A percentile compares a stretch with the other conserved stretches of the same genome.
These are phyloP conservation scores for Globisporangium yorkense DNA, from an alignment of 352 stramenopile species.

Conservation along the genomic window DNA sequence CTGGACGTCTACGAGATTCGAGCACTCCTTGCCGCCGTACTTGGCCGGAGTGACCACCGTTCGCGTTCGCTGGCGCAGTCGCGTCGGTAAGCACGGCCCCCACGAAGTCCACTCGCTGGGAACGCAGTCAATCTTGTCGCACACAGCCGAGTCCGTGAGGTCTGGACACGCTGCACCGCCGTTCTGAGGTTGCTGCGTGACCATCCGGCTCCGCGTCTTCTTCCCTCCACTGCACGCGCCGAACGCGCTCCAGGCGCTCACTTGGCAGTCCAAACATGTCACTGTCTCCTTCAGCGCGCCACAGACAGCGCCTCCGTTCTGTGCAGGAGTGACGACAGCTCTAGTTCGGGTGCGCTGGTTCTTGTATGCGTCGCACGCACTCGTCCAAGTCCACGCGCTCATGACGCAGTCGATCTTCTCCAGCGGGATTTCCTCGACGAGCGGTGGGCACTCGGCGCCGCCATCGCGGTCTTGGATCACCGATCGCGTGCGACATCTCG, in stretches of 20 bases:
- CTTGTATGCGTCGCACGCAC: conserved; percentile 21
- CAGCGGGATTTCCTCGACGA: conserved; percentile 12
- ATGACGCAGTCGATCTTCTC: conserved; percentile 23
- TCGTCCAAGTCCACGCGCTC: conserved; percentile 17
- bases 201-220: conserved; percentile 36
- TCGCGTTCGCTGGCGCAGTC: conserved; percentile 36
- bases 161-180: conserved; percentile 38
- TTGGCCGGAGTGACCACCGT: conserved; percentile 31
- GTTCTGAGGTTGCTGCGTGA: conserved; percentile 40
- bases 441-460: conserved; percentile 11
- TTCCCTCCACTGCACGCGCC: conserved; percentile 11
- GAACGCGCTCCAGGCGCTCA: conserved; percentile 15
- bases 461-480: conserved; percentile 9
- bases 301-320: conserved; percentile 13
- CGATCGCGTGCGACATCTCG: conserved; percentile 12
- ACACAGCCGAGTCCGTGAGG: conserved; percentile 30
- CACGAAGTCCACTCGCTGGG: conserved; percentile 47
- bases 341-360: conserved; percentile 19
- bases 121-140: conserved; percentile 42
- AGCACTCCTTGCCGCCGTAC: conserved; percentile 42
- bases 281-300: conserved; percentile 2
- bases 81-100: conserved; percentile 26
- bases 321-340: conserved; percentile 13
- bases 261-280: conserved; percentile 16
- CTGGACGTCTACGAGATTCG: conserved; percentile 31